Evolutionary conservation across 805 yeast species (phyloP).

Genomic region (Clavispora vitiphila): DNA sequence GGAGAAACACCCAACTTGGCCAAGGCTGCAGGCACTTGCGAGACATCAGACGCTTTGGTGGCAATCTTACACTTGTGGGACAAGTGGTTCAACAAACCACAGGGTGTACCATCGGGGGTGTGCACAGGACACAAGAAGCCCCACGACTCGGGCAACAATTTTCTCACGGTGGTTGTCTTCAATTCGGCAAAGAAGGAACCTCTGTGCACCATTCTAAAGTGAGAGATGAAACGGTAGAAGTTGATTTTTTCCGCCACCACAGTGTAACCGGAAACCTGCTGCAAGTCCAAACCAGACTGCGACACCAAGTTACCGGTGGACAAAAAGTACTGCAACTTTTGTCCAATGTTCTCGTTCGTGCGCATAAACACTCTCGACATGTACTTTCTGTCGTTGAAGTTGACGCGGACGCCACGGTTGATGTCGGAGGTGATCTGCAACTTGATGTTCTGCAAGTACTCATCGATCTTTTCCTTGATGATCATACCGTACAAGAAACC

Average conservation of each 20-base stretch:
- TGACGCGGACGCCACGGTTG: conserved; percentile 72
- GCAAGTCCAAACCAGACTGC: conserved; percentile 95
- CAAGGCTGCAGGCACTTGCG: conserved; percentile 61
- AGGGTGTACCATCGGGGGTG: conserved; percentile 99
- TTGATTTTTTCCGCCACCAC: conserved; percentile 98
- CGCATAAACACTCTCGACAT: conserved; percentile 73
- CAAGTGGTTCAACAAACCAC: conserved; percentile 95
- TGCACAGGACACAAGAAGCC: conserved; percentile 98
- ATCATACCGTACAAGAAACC: conserved; percentile 97
- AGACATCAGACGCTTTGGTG: conserved; percentile 69
- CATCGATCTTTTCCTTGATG: conserved; percentile 92
- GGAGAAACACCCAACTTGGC: conserved; percentile 77
- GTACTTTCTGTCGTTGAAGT: conserved; percentile 79
- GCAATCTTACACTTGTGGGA: conserved; percentile 91
- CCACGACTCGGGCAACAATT: conserved; percentile 96
- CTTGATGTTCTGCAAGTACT: conserved; percentile 70
- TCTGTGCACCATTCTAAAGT: conserved; percentile 98
- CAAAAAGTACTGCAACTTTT: conserved; percentile 86
- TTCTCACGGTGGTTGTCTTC: conserved; percentile 96
- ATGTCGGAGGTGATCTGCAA: conserved; percentile 76
- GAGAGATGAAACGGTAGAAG: conserved; percentile 95
- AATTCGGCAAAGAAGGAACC: conserved; percentile 98
- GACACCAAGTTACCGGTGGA: conserved; percentile 97
- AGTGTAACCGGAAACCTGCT: conserved; percentile 96
- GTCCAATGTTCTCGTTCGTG: conserved; percentile 90